Evolutionary conservation across 352 stramenopile genomes (phyloP), one percentile per base, ranked within the genome.

Genomic region (Globisporangium camurandrum): DNA sequence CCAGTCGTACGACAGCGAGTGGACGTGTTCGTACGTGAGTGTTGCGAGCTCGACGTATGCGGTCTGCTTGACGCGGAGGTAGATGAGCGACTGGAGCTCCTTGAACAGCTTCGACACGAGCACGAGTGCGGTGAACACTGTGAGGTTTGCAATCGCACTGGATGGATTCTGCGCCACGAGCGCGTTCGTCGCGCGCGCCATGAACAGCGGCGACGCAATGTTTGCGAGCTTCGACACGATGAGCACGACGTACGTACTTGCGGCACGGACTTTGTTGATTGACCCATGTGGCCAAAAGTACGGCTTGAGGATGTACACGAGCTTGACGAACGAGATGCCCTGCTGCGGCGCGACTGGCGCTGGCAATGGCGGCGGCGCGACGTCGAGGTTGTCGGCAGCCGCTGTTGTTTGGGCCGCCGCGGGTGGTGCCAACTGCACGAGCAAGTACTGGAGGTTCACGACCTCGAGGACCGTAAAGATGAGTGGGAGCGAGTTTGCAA

Each of bases 31-130:
- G 75, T 99, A 99, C 38, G 91, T 97, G 26, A 96, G 71, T 62
- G 97, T 95, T 3, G 86, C 86, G 14, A 99, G 71, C 66, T 99
- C 93, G 59, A 98, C 96, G 78, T 98, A 99, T 10, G 95, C 96
- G 20, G 91, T 96, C 65, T 99, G 96, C 64, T 97, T 98, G 40
- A 99, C 96, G 50, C 88, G 88, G 23, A 96, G 75, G 65, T 96
- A 95, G 44, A 98, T 86, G 11, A 98, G 71, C 38, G 75, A 95
- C 67, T 99, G 95, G 33, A 93, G 60, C 65, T 99, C 95, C 66
- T 97, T 97, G 43, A 98, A 93, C 33, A 88, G 65, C 49, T 93
- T 95, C 27, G 76, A 84, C 4, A 86, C 49, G 33, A 98, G 89
- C 44, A 85, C 83, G 50, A 97, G 59, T 12, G 68, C 54, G 8